Evolutionary conservation across 1,284 basidiomycete genomes (phyloP).

Genomic region (Macrocystidia cucumis): DNA sequence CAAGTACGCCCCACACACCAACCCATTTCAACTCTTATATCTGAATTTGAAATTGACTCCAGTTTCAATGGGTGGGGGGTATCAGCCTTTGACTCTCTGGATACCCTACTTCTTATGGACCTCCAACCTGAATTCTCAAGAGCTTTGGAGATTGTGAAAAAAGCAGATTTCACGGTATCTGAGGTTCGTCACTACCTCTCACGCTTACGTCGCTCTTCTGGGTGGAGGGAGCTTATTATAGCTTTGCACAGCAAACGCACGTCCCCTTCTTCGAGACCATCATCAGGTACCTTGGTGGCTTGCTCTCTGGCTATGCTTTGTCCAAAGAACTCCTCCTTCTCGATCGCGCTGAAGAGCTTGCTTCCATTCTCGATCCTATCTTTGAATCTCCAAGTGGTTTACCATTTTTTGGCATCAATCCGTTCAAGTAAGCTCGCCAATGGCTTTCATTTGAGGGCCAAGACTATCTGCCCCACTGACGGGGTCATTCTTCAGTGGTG

Average conservation of each 20-base stretch:
- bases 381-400: conserved; percentile 43
- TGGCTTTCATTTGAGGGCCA: no score
- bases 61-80: conserved; percentile 88
- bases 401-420: conserved; percentile 40
- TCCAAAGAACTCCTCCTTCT: conserved; percentile 38
- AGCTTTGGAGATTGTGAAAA: conserved; percentile 64
- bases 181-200: conserved; percentile 14
- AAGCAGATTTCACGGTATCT: conserved; percentile 52
- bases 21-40: no score
- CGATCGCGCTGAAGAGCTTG: conserved; percentile 45
- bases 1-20: conserved; percentile 44
- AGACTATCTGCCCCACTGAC: not conserved
- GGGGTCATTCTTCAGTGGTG: conserved; percentile 14
- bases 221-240: no score
- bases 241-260: conserved; percentile 15
- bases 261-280: conserved; percentile 79
- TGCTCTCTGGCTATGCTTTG: conserved; percentile 78
- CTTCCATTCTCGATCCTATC: conserved; percentile 37
- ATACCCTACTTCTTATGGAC: conserved; percentile 86
- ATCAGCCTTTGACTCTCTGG: conserved; percentile 75
- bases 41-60: no score
- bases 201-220: conserved; percentile 5
- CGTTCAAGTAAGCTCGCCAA: conserved; percentile 38
- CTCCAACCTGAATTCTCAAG: conserved; percentile 73
- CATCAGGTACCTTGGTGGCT: conserved; percentile 82